Base-by-base conservation (phyloP, 2,329 filamentous ascomycete species). In the Arthrinium phaeospermum region DNA sequence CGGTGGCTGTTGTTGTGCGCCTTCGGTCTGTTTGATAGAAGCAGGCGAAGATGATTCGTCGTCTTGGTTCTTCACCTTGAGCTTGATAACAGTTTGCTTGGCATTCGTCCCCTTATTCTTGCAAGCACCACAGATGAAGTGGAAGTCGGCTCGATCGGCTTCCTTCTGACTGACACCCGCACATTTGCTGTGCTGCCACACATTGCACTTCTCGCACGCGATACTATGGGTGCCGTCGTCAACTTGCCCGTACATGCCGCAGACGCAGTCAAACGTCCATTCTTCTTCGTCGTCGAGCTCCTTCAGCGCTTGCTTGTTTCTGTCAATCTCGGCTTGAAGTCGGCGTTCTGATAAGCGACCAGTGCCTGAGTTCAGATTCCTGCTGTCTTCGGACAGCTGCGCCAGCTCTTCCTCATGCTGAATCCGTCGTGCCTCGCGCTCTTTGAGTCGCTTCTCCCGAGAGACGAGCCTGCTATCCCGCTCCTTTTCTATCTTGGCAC, bases 131-230 rank as follows among this genome's bases (percentile, higher is more conserved):
- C 96, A 98, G 75, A 98, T 82, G 79, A 98, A 98, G 74, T 94
- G 91, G 78, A 98, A 98, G 75, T 97, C 93, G 1, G 94, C 91
- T 67, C 91, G 88, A 75, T 98, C 96, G 0, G 95, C 95, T 74
- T 95, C 93, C 73, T 88, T 85, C 77, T 97, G 90, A 67, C 89
- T 89, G 75, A 98, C 93, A 53, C 92, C 92, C 73, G 98, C 89
- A 79, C 96, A 99, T 78, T 93, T 94, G 86, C 95, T 97, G 80
- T 99, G 96, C 81, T 98, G 96, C 96, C 96, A 99, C 68, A 97
- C 92, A 79, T 92, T 97, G 85, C 96, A 99, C 76, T 88, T 91
- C 80, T 99, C 96, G 83, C 96, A 99, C 41, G 95, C 93, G 75
- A 99, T 91, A 80, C 95, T 98, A 80, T 98, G 95, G 10, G 94